Base-by-base conservation (phyloP, 2,329 filamentous ascomycete genomes). In the Ascomycota sp. region DNA sequence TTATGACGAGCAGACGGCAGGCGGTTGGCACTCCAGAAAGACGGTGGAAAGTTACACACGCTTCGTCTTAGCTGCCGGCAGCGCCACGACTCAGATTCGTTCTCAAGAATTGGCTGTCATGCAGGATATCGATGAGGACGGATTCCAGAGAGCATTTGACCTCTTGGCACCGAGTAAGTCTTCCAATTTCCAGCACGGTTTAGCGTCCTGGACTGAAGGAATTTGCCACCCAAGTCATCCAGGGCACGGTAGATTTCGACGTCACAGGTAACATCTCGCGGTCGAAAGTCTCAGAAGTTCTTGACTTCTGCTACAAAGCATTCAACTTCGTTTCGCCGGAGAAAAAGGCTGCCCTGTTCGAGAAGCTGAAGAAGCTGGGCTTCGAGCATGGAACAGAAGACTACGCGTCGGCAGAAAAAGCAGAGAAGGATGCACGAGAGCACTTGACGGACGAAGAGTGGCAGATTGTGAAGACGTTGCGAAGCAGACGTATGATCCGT, bases 11-110 rank as follows among this genome's bases (percentile, higher is more conserved):
- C 7, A 29, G 3, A 36, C 31, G 4, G 57, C 55, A 0, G 44
- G 44, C n/a, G 32, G 36, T 5, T 55, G 52, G 62, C 59, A 64
- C 38, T 44, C 45, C 0, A 50, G 47, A 27, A 63, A 63, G 41
- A 46, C 56, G 1, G 39, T 44, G 3, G 57, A 59, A 27, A 49
- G 47, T 4, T 65, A 65, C 36, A 56, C 55, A 1, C 52, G 59
- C 2, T 65, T 64, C 42, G 37, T 63, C 22, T 23, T 46, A 4
- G 40, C 39, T 0, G 43, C 44, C 6, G 32, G 36, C 19, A 42
- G 36, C 23, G 40, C 40, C 4, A 35, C 36, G 19, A 40, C 51
- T 37, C 59, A 63, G 38, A 61, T 63, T 11, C 38, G 45, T 5
- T 29, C 33, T 3, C 39, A 50, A 20, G 47, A 58, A 7, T 40